Base-by-base conservation (phyloP, 2,329 filamentous ascomycete genomes). In the Graphium sp. region DNA sequence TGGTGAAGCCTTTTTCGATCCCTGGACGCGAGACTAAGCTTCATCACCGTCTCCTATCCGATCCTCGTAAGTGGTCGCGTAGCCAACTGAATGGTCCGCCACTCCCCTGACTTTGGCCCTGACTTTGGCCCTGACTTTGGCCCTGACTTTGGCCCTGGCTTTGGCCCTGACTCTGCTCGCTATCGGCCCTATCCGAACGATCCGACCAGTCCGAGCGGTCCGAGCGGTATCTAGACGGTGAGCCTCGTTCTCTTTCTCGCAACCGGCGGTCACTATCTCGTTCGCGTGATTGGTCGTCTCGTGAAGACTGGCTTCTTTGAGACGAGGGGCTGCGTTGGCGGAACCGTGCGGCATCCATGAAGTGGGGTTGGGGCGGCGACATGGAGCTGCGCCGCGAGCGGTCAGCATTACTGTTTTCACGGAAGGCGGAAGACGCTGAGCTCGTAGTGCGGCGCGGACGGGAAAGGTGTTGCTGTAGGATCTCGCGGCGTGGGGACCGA, bases 361-460 rank as follows among this genome's bases (percentile, higher is more conserved):
- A 18, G 23, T 5, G 27, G n/a, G n/a, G 23, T 24, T 21, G 16
- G 7, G 32, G 32, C 6, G 29, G 25, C 5, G 29, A 28, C 28
- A 33, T 14, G 10, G 24, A 30, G 25, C 28, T 33, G 12, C 28
- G 21, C 17, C 32, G 24, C 15, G 32, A 33, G n/a, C n/a, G n/a
- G n/a, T n/a, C n/a, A n/a, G n/a, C n/a, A n/a, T n/a, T n/a, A n/a
- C n/a, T n/a, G n/a, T n/a, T n/a, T n/a, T n/a, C n/a, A 18, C 8
- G 17, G 24, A 26, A 17, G 24, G 7, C 14, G n/a, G n/a, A n/a
- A n/a, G n/a, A n/a, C 12, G 24, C 13, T 26, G 15, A 17, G 24
- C 24, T 17, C 15, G 15, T 26, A 18, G 24, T 17, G 24, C 13
- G 14, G 14, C 13, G 15, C 17, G 17, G 24, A 26, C 24, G 24